Evolutionary conservation across 1,139 yeast genomes (phyloP).

Genomic region (Scheffersomyces titani): DNA sequence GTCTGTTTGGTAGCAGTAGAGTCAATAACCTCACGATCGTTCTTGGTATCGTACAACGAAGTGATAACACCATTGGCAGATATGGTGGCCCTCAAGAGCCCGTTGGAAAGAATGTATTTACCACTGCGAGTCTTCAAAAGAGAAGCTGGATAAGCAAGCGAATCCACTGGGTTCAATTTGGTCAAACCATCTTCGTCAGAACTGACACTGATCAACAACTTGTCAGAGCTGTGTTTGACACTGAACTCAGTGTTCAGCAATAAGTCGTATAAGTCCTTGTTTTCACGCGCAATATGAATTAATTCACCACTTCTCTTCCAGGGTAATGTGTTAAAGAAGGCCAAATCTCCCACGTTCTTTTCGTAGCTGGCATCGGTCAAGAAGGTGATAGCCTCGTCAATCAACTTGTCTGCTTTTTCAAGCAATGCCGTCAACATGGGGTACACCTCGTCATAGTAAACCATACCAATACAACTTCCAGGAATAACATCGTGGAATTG

Average conservation of each 20-base stretch:
- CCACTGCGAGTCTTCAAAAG: constrained; percentile 41
- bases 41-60: constrained; percentile 62
- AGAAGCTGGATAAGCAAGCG: constrained; percentile 48
- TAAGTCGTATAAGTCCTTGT: constrained; percentile 10
- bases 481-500: constrained; percentile 98
- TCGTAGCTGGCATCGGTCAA: constrained; percentile 5
- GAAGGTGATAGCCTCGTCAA: constrained; percentile 47
- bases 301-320: constrained; percentile 63
- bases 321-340: constrained; percentile 61
- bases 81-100: constrained; percentile 58
- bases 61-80: constrained; percentile 63
- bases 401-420: constrained; percentile 52
- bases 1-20: constrained; percentile 49
- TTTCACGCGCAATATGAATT: constrained; percentile 29
- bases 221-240: constrained; percentile 1
- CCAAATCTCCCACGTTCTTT: constrained; percentile 14
- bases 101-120: constrained; percentile 57
- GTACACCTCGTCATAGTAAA: constrained; percentile 87
- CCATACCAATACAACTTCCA: constrained; percentile 94
- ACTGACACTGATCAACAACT: constrained; percentile 11
- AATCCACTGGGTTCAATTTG: constrained; percentile 15
- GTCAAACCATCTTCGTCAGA: constrained; percentile 13
- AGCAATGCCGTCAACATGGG: constrained; percentile 69
- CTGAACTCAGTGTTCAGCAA: constrained; percentile 2
- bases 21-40: constrained; percentile 70